A percentile compares a stretch with the other conserved stretches of the same genome.
Conservation (phyloP, 1,284 basidiomycete species). For the Rhodotorula sp. region DNA sequence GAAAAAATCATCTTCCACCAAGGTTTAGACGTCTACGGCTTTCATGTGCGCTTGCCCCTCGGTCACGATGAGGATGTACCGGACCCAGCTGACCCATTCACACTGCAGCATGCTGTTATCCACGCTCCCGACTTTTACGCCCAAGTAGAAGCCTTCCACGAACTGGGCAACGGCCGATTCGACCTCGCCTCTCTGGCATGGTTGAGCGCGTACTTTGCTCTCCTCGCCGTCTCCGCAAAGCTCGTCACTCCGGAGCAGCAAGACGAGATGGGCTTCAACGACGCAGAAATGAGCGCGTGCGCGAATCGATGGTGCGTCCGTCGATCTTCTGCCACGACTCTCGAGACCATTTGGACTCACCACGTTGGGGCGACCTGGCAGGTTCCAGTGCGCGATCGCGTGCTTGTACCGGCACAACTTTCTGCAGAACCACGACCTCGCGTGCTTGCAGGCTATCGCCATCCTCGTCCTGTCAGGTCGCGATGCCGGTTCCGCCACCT, state of each 20-base stretch:
- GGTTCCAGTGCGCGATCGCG: slow-evolving; percentile 30
- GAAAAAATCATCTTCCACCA: slow-evolving; percentile 23
- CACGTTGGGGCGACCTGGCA: not conserved
- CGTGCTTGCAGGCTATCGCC: slow-evolving; percentile 32
- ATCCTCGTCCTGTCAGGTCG: slow-evolving; percentile 34
- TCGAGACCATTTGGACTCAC: not conserved
- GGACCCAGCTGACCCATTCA: not conserved
- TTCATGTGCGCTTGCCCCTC: slow-evolving; percentile 20
- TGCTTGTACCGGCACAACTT: slow-evolving; percentile 37
- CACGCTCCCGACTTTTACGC: slow-evolving; percentile 24
- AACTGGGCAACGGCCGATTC: slow-evolving; percentile 27
- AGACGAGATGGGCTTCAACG: slow-evolving; percentile 16
- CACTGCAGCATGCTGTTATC: slow-evolving; percentile 32
- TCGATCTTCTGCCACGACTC: no score
- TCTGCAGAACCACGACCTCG: slow-evolving; percentile 31
- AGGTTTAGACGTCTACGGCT: slow-evolving; percentile 25
- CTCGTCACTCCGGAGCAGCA: slow-evolving; percentile 11
- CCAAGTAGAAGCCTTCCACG: slow-evolving; percentile 27
- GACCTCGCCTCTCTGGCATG: slow-evolving; percentile 23
- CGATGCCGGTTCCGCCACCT: slow-evolving; percentile 31
- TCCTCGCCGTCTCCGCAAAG: slow-evolving; percentile 32
- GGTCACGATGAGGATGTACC: no score
- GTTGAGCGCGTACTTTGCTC: slow-evolving; percentile 37
- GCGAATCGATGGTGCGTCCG: slow-evolving; percentile 11
- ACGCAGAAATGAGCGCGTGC: slow-evolving; percentile 19